phyloP scores from a whole-genome alignment of 148 eudicot genomes.

The Salicornia ramosissima region DNA sequence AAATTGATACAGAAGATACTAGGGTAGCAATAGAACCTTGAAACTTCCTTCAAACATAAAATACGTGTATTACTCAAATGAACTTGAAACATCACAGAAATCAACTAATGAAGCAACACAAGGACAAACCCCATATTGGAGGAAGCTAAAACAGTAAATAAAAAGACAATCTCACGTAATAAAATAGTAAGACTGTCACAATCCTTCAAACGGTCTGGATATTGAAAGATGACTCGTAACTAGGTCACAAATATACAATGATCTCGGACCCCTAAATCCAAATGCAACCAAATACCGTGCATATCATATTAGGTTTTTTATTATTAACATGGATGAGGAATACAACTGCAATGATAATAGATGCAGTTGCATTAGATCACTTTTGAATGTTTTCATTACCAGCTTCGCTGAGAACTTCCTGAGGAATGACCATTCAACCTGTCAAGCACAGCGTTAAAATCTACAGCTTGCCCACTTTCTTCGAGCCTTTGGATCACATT shows the following conservation, averaged over 20 bases:
- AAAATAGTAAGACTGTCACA: slow-evolving; percentile 36
- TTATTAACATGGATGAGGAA: slow-evolving; percentile 29
- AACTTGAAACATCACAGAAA: slow-evolving; percentile 3
- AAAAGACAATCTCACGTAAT: slow-evolving; percentile 36
- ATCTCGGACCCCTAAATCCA: slow-evolving; percentile 34
- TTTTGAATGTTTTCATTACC: slow-evolving; percentile 37
- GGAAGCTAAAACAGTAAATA: slow-evolving; percentile 11
- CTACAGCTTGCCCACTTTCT: slow-evolving; percentile 82
- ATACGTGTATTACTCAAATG: not conserved
- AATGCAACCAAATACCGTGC: slow-evolving; percentile 33
- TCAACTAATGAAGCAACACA: slow-evolving; percentile 8
- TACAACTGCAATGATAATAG: slow-evolving; percentile 33
- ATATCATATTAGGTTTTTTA: slow-evolving; percentile 36
- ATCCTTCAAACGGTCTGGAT: slow-evolving; percentile 18
- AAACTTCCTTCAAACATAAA: not conserved
- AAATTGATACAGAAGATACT: no score
- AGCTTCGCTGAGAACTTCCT: slow-evolving; percentile 73
- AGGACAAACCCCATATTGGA: not conserved
- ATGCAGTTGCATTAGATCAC: slow-evolving; percentile 22
- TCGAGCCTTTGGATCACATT: slow-evolving; percentile 91
- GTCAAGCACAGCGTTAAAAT: slow-evolving; percentile 85
- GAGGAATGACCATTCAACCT: slow-evolving; percentile 81
- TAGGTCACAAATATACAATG: slow-evolving; percentile 35
- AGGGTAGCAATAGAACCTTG: no score
- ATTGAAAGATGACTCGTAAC: slow-evolving; percentile 13